phyloP scores from a whole-genome alignment of 306 rosid genomes.

The Crotalaria pallida region DNA sequence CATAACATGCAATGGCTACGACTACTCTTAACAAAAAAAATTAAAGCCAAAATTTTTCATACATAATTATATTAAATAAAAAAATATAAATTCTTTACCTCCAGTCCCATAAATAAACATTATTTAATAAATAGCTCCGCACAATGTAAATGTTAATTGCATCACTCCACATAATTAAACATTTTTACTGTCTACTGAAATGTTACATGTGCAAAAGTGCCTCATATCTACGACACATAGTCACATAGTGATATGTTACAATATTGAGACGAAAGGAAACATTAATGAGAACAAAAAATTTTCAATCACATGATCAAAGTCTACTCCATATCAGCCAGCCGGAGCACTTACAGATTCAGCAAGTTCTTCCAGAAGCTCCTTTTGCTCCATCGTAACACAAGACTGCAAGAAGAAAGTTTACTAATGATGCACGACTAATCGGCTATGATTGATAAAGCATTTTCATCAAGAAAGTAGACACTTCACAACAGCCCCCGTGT shows the following conservation, averaged over 20 bases:
- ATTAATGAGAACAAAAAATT: slow-evolving; percentile 11
- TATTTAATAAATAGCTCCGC: too few species aligned
- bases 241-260: slow-evolving; percentile 1
- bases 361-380: slow-evolving; percentile 91
- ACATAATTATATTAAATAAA: too few species aligned
- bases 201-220: slow-evolving; percentile 16
- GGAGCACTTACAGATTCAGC: slow-evolving; percentile 64
- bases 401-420: slow-evolving; percentile 46
- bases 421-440: background rate
- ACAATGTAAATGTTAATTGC: too few species aligned
- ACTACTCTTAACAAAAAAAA: too few species aligned
- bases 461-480: too few species aligned
- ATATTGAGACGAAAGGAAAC: background rate
- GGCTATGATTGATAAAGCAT: background rate
- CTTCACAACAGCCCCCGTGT: too few species aligned
- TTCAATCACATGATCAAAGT: slow-evolving; percentile 7
- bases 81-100: too few species aligned
- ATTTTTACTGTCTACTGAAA: background rate
- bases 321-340: slow-evolving; percentile 34
- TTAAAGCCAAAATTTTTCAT: too few species aligned
- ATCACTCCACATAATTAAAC: slow-evolving; percentile 16
- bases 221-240: slow-evolving; percentile 3
- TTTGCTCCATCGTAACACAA: slow-evolving; percentile 72
- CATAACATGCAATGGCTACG: too few species aligned
- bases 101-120: too few species aligned